Base-by-base conservation (phyloP, 1,284 basidiomycete genomes). In the Boletus sp. region DNA sequence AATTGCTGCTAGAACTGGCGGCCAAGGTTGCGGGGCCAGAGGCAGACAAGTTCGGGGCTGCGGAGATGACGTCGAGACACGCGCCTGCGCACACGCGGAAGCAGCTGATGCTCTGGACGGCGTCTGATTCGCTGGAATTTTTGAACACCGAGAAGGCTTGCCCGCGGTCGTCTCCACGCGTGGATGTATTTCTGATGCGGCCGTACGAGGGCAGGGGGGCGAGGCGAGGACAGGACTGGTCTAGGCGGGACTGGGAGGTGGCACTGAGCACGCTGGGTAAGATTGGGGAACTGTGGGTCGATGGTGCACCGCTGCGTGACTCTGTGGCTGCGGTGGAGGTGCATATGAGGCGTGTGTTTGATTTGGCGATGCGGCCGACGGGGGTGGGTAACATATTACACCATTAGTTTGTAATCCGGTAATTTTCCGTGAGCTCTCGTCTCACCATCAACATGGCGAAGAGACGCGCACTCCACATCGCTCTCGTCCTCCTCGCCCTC, bases 401-500 rank as follows among this genome's bases (percentile, higher is more conserved):
- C 13, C 25, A 30, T 2, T 51, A 38, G 37, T 49, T 31, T 35
- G 25, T 49, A 46, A 49, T 54, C 31, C 3, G 19, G 48, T 48
- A 49, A 58, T 59, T 55, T 40, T 59, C 3, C 33, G 17, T 44
- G n/a, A n/a, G 44, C 54, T 54, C 10, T 35, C 9, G 40, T 47
- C 56, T 55, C 53, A 46, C 60, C 62, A 64, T 71, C 76, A 52
- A 27, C 44, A 87, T 89, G 85, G 79, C 81, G 63, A 83, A 84
- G 67, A 80, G 86, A 70, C 83, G 89, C 69, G 77, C 84, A 10
- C 76, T 93, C 58, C 86, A 91, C 76, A 79, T 86, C 65, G 82
- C 90, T 61, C 85, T 97, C 61, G 82, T 86, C 70, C 74, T 97
- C 66, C 87, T 97, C 66, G 90, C 85, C 58, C 85, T 97, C 65